Conservation (phyloP, 805 yeast genomes). For the Isabelozyma pseudorhagii region DNA sequence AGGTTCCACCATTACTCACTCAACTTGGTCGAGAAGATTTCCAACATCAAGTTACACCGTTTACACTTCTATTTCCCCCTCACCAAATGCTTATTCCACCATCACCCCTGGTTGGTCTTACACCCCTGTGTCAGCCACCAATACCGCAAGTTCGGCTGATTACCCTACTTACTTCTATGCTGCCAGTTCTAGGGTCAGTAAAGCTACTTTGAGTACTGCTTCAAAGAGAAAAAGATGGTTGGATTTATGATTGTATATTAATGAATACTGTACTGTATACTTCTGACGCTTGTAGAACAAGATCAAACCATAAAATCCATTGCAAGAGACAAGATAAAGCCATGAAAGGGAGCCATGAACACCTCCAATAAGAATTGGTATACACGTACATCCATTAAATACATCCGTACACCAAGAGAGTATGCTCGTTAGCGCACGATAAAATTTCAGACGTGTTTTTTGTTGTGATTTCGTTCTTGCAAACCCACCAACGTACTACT, state of each 20-base stretch:
- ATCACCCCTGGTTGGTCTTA: constrained; percentile 84
- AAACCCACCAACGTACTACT: neutral
- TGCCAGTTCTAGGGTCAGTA: constrained; percentile 51
- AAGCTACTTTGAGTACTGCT: constrained; percentile 34
- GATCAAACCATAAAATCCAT: too few species aligned
- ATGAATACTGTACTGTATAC: neutral
- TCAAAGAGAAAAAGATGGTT: constrained; percentile 39
- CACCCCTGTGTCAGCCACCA: constrained; percentile 56
- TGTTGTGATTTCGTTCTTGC: neutral
- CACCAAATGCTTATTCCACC: constrained; percentile 59
- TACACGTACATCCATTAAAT: too few species aligned
- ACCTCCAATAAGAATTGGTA: too few species aligned
- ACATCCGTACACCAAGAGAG: too few species aligned
- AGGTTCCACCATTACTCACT: constrained; percentile 60
- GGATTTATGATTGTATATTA: constrained; percentile 13
- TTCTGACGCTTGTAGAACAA: too few species aligned
- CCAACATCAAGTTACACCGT: constrained; percentile 65
- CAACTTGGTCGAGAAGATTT: constrained; percentile 62
- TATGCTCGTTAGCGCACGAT: neutral
- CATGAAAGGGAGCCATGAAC: too few species aligned
- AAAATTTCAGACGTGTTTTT: neutral
- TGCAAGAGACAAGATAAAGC: too few species aligned
- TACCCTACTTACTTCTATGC: constrained; percentile 64
- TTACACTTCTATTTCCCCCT: constrained; percentile 47
- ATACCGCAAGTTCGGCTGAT: constrained; percentile 71